These are phyloP conservation scores for Tanozyma kutaoensis DNA, from an alignment of 805 yeast species.

Conservation along the genomic window DNA sequence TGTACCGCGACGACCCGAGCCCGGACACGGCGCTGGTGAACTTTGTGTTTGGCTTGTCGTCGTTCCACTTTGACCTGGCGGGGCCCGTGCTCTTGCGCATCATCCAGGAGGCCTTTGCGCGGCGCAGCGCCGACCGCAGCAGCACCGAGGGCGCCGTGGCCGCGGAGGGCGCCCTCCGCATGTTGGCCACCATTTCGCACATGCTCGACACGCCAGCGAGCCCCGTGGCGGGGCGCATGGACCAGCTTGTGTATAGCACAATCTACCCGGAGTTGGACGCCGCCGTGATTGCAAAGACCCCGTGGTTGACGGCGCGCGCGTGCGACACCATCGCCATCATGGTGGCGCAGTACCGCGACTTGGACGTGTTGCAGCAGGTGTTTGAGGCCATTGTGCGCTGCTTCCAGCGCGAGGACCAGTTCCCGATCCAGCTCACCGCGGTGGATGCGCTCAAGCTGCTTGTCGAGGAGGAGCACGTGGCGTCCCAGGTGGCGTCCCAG, in stretches of 20 bases:
- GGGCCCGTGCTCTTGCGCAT: conserved; percentile 14
- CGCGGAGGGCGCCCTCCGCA: conserved; percentile 28
- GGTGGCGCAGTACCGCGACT: conserved; percentile 18
- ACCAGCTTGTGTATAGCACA: conserved; percentile 21
- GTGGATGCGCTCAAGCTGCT: conserved; percentile 38
- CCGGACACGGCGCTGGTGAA: conserved; percentile 38
- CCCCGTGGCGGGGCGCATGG: conserved; percentile 27
- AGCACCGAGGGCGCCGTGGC: conserved; percentile 18
- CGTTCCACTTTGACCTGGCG: conserved; percentile 26
- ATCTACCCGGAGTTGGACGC: conserved; percentile 26
- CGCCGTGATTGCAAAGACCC: conserved; percentile 14
- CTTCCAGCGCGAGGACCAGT: conserved; percentile 26
- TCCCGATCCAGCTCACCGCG: conserved; percentile 37
- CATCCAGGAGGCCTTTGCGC: conserved; percentile 20
- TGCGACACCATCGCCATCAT: conserved; percentile 32
- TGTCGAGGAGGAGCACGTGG: conserved; percentile 34
- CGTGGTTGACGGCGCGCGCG: conserved; percentile 32
- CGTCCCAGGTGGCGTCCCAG: conserved; percentile 26
- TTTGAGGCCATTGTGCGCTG: conserved; percentile 27
- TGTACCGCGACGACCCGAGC: conserved; percentile 32
- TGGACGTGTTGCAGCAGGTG: conserved; percentile 21
- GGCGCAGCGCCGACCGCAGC: conserved; percentile 14
- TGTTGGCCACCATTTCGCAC: conserved; percentile 25
- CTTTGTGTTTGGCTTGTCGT: conserved; percentile 26
- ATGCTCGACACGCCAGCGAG: conserved; percentile 20